phyloP scores from a whole-genome alignment of 129 eudicot genomes.

The Tagetes erecta region DNA sequence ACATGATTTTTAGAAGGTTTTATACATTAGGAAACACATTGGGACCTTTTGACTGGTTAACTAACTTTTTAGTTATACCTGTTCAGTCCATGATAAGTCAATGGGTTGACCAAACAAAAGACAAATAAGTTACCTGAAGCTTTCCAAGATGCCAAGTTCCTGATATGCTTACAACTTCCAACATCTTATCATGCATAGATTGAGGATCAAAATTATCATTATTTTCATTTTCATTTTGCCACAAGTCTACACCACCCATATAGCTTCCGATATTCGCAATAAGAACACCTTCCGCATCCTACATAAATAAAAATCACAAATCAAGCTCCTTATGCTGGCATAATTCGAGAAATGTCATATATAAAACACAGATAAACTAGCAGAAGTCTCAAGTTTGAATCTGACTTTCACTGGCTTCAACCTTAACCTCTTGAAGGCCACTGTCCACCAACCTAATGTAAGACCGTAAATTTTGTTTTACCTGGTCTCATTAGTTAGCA shows the following conservation, averaged over 20 bases:
- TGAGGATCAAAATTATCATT: constrained; percentile 75
- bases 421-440: neutral
- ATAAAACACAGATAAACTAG: neutral
- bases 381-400: neutral
- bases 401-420: neutral
- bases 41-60: neutral
- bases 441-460: neutral
- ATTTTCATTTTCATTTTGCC: constrained; percentile 85
- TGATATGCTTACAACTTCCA: constrained; percentile 84
- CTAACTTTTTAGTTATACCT: neutral
- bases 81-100: neutral
- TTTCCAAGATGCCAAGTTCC: constrained; percentile 99
- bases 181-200: constrained; percentile 77
- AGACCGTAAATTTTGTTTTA: neutral
- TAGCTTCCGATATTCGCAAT: constrained; percentile 88
- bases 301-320: constrained; percentile 4
- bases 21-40: neutral
- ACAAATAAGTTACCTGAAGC: constrained; percentile 54
- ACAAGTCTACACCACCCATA: constrained; percentile 95
- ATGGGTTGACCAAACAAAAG: neutral
- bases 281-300: constrained; percentile 89
- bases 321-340: neutral
- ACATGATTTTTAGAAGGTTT: no score
- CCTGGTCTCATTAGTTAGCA: neutral
- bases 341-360: neutral